Base-by-base conservation (phyloP, 2,329 filamentous ascomycete genomes). In the Hypoxylon sp. region DNA sequence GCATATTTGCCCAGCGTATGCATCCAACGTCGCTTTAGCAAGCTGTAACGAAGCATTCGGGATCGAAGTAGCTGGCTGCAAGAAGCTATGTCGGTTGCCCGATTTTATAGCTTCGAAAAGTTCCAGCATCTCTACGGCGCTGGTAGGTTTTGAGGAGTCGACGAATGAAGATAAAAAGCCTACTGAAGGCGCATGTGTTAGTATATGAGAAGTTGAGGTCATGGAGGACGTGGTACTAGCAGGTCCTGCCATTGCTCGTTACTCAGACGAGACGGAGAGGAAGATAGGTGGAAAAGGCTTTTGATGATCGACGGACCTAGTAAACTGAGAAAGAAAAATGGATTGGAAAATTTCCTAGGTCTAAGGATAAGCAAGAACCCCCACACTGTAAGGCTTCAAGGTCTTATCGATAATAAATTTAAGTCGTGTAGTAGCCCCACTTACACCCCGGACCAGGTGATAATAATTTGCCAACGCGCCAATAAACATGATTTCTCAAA, bases 1-100 rank as follows among this genome's bases (percentile, higher is more conserved):
- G 73, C 90, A 90, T 33, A 97, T 85, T 61, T 90, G 90, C 1
- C 86, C 85, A 1, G 94, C 94, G 70, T 97, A 89, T 3, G 88
- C 87, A 76, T 97, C 94, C 6, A 98, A 84, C 3, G 91, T 92
- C 44, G 88, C 84, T 81, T 97, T 97, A n/a, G 92, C 90, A 57
- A 94, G 87, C 63, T 89, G 86, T 22, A 96, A 83, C 17, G 93
- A 90, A 2, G 91, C 89, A 33, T 87, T 86, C 50, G 93, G 88
- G 33, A 97, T 84, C 22, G 87, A 81, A 6, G 86, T 75, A 2
- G 88, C 84, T 3, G 95, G 94, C 71, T 91, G 90, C n/a, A 98
- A 84, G 77, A 97, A 97, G 26, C 81, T 79, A 77, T 94, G 90
- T 11, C 92, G 91, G 66, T 88, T 87, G 64, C 84, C 82, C 14